Conservation (phyloP, 106 monocot genomes). For the Phalaenopsis equestris region DNA sequence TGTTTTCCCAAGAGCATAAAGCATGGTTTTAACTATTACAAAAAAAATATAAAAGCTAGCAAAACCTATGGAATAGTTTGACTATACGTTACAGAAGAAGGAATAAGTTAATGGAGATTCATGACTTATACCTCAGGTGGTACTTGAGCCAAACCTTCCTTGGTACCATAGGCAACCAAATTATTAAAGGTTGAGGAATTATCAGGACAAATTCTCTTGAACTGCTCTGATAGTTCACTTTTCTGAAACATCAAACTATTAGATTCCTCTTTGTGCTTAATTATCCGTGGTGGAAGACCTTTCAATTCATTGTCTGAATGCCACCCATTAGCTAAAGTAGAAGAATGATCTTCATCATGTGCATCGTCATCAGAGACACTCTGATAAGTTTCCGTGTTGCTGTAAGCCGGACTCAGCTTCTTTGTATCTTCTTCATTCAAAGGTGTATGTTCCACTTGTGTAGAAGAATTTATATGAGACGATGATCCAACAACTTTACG, state of each 20-base stretch:
- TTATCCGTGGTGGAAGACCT: conserved; percentile 50
- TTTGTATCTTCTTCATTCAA: conserved; percentile 51
- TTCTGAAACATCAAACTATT: conserved; percentile 29
- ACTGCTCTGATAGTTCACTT: conserved; percentile 26
- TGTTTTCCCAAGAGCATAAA: no score
- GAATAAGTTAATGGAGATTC: not conserved
- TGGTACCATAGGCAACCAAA: conserved; percentile 15
- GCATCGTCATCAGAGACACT: conserved; percentile 83
- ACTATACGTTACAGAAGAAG: not conserved
- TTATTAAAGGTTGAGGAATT: conserved; percentile 20
- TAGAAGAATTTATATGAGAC: conserved; percentile 22
- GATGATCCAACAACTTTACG: conserved; percentile 67
- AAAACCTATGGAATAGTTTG: not conserved
- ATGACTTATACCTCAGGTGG: conserved; percentile 78
- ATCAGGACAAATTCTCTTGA: conserved; percentile 21
- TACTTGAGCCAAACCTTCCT: conserved; percentile 49
- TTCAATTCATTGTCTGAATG: conserved; percentile 96
- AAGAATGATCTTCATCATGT: conserved; percentile 43
- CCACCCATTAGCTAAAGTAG: conserved; percentile 54
- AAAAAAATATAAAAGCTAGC: not conserved
- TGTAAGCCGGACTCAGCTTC: conserved; percentile 23
- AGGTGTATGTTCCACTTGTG: conserved; percentile 27
- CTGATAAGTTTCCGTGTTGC: conserved; percentile 38
- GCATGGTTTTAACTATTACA: no score
- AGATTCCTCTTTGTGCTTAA: conserved; percentile 27